Evolutionary conservation across 352 stramenopile genomes (phyloP).

Genomic region (Pythium plurisporium): DNA sequence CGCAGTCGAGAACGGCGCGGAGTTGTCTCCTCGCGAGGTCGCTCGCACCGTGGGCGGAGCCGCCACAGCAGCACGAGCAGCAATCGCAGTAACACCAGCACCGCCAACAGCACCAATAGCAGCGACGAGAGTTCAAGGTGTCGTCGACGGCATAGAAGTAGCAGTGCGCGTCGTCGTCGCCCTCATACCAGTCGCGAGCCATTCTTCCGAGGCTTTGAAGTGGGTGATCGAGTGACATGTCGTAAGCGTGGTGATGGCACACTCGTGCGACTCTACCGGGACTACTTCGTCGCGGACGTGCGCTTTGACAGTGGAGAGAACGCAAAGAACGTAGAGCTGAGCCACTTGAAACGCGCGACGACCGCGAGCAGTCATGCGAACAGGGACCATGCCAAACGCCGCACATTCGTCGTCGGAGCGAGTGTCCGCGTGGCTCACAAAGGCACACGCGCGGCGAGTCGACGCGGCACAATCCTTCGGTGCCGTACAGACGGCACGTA

Average conservation of each 20-base stretch:
- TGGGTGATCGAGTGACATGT: conserved; percentile 49
- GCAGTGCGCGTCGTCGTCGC: too few relatives aligned
- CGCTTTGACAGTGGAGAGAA: conserved; percentile 59
- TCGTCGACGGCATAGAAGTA: too few relatives aligned
- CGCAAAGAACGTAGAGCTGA: conserved; percentile 57
- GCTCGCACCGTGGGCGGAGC: neutral
- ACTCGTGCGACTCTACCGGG: conserved; percentile 52
- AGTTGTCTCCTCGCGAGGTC: neutral
- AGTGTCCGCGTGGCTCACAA: conserved; percentile 41
- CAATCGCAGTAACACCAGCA: conserved; percentile 5
- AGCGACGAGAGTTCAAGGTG: neutral
- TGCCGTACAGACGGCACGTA: conserved; percentile 59
- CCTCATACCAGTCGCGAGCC: too few relatives aligned
- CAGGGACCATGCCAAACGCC: neutral
- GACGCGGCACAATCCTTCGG: conserved; percentile 41
- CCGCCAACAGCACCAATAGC: neutral
- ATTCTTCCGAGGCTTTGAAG: conserved; percentile 28
- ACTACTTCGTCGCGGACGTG: conserved; percentile 68
- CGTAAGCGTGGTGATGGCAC: conserved; percentile 36
- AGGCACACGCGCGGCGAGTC: conserved; percentile 38
- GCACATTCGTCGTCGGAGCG: conserved; percentile 21
- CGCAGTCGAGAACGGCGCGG: neutral
- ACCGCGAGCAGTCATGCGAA: neutral
- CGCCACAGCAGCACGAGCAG: conserved; percentile 8
- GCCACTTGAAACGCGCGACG: conserved; percentile 23